phyloP scores from a whole-genome alignment of 345 rosid species.

The Trapa incisa region DNA sequence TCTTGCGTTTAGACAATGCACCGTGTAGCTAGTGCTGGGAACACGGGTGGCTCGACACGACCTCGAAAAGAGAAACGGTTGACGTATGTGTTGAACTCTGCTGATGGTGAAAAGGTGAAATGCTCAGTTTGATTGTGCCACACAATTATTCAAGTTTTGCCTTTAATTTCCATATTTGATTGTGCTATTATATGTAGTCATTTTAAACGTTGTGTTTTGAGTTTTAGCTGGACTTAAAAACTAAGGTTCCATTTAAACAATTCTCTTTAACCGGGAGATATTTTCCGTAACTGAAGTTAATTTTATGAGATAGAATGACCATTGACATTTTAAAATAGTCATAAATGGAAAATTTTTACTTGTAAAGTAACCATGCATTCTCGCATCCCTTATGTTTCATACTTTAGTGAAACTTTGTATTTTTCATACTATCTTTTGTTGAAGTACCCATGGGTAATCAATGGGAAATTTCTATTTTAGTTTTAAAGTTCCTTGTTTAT shows the following conservation, averaged over 20 bases:
- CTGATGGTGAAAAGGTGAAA: slow-evolving; percentile 61
- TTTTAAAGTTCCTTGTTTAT: slow-evolving; percentile 16
- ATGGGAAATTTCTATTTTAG: neutral
- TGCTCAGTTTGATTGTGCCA: neutral
- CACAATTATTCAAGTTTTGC: neutral
- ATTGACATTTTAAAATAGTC: neutral
- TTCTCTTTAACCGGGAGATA: neutral
- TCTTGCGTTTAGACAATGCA: slow-evolving; percentile 52
- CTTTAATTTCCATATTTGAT: neutral
- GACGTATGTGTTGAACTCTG: slow-evolving; percentile 76
- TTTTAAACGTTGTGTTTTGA: neutral
- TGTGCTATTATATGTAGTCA: neutral
- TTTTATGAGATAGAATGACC: neutral
- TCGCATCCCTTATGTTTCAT: neutral
- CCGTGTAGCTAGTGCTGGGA: slow-evolving; percentile 98
- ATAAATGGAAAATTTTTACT: neutral
- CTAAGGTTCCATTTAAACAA: neutral
- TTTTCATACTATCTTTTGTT: neutral
- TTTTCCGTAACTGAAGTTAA: neutral
- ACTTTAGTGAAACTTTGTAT: neutral
- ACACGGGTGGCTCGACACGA: slow-evolving; percentile 67
- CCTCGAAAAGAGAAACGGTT: slow-evolving; percentile 93
- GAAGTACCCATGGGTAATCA: neutral
- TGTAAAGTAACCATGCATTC: neutral
- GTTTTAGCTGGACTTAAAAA: neutral